Evolutionary conservation across 768 basidiomycete genomes (phyloP).

Genomic region (Lactarius hatsudake): DNA sequence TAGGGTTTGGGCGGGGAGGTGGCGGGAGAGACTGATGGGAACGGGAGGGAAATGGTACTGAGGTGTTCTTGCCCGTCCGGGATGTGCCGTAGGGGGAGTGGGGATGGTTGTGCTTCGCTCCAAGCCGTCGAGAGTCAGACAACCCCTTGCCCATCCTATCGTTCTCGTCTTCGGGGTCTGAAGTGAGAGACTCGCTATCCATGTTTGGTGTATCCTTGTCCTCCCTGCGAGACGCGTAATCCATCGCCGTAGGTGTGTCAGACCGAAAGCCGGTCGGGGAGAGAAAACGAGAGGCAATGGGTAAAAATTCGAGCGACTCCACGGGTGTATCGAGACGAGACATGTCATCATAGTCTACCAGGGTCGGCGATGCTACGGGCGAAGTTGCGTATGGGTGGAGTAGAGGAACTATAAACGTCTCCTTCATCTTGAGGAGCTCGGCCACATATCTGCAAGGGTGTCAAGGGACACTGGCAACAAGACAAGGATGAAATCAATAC

Average conservation of each 20-base stretch:
- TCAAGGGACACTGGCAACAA: neutral
- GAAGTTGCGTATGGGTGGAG: slow-evolving; percentile 79
- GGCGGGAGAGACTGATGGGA: slow-evolving; percentile 79
- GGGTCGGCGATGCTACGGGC: slow-evolving; percentile 54
- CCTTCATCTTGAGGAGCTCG: slow-evolving; percentile 88
- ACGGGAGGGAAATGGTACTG: slow-evolving; percentile 74
- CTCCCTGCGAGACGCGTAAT: slow-evolving; percentile 38
- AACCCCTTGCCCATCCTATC: slow-evolving; percentile 50
- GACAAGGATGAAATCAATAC: slow-evolving; percentile 42
- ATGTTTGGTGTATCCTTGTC: slow-evolving; percentile 58
- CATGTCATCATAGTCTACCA: slow-evolving; percentile 68
- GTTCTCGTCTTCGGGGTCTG: slow-evolving; percentile 61
- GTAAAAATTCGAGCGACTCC: slow-evolving; percentile 72
- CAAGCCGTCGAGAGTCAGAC: slow-evolving; percentile 35
- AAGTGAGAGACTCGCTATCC: slow-evolving; percentile 71
- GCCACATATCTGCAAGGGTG: slow-evolving; percentile 71
- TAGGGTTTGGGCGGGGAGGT: slow-evolving; percentile 51
- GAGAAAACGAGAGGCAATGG: slow-evolving; percentile 92
- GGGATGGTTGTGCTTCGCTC: slow-evolving; percentile 63
- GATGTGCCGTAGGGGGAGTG: slow-evolving; percentile 71
- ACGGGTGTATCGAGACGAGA: slow-evolving; percentile 57
- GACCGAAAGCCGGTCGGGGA: slow-evolving; percentile 53
- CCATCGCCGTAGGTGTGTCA: slow-evolving; percentile 41
- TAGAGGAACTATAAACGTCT: slow-evolving; percentile 86
- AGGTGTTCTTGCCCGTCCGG: slow-evolving; percentile 41